Conservation (phyloP, 2,329 filamentous ascomycete genomes). For the Colletotrichum graminicola region DNA sequence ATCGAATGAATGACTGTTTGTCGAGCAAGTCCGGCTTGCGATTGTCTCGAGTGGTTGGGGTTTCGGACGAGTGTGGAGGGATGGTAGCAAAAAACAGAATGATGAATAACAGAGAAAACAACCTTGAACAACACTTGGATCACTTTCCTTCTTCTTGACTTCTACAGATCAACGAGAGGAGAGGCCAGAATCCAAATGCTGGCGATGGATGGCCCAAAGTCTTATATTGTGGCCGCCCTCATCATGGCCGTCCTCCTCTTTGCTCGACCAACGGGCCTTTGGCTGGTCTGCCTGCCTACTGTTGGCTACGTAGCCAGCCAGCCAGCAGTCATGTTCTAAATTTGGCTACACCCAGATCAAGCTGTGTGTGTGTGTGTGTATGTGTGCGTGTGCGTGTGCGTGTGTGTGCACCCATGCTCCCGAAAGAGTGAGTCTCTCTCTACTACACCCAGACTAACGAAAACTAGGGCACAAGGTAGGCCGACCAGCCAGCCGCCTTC, state of each 20-base stretch:
- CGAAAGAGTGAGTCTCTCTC: constrained; percentile 13
- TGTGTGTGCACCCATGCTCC: constrained; percentile 6
- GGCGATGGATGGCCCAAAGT: constrained; percentile 61
- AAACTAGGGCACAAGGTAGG: constrained; percentile 36
- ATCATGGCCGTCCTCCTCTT: constrained; percentile 51
- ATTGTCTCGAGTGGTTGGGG: constrained; percentile 46
- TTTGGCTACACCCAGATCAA: constrained; percentile 40
- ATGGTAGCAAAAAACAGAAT: constrained; percentile 50
- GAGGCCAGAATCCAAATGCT: constrained; percentile 55
- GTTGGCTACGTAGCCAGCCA: constrained; percentile 38
- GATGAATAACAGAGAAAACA: constrained; percentile 55
- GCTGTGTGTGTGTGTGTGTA: neutral
- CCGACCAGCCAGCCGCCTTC: constrained; percentile 37
- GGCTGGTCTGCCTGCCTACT: constrained; percentile 33
- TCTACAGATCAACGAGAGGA: constrained; percentile 55
- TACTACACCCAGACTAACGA: constrained; percentile 28
- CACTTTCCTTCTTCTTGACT: constrained; percentile 56
- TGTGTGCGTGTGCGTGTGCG: neutral
- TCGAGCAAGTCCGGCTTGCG: constrained; percentile 72
- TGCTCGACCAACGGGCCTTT: constrained; percentile 31
- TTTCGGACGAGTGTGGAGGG: constrained; percentile 50
- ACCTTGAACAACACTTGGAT: constrained; percentile 65
- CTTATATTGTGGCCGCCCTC: constrained; percentile 69
- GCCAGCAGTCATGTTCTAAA: constrained; percentile 42
- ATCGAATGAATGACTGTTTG: constrained; percentile 62